phyloP scores from a whole-genome alignment of 2,329 filamentous ascomycete genomes.

The Alternaria brassicae region DNA sequence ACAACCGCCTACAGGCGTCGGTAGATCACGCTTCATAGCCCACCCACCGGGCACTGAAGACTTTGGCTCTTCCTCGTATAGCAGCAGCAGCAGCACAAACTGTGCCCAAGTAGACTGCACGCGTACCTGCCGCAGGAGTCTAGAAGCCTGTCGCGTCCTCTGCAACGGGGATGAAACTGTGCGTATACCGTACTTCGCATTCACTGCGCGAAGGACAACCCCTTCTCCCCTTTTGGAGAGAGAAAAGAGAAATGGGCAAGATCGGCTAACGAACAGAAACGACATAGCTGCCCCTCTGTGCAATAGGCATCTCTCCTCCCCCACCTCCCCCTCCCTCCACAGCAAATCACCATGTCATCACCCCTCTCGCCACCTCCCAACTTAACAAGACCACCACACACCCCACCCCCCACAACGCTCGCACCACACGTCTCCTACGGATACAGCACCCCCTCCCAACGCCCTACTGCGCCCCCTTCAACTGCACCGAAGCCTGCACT shows the following conservation, averaged over 20 bases:
- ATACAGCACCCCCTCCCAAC: too few species aligned
- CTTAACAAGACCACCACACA: not conserved
- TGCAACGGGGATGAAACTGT: not conserved
- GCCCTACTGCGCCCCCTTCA: too few species aligned
- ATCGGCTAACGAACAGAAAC: not conserved
- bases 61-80: not conserved
- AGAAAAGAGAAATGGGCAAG: too few species aligned
- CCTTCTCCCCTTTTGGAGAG: too few species aligned
- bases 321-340: not conserved
- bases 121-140: not conserved
- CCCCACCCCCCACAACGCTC: too few species aligned
- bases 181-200: too few species aligned
- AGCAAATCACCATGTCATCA: not conserved
- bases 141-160: not conserved
- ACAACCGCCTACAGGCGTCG: not conserved
- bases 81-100: not conserved
- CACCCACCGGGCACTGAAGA: not conserved
- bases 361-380: not conserved
- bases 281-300: not conserved
- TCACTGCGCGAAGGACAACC: too few species aligned
- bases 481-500: too few species aligned
- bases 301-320: not conserved
- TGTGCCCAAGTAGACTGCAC: not conserved
- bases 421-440: too few species aligned
- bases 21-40: not conserved